A percentile compares a stretch with the other conserved stretches of the same genome.
Evolutionary conservation across 257 asterid genomes (phyloP).

Genomic region (Thymus mandschuricus): DNA sequence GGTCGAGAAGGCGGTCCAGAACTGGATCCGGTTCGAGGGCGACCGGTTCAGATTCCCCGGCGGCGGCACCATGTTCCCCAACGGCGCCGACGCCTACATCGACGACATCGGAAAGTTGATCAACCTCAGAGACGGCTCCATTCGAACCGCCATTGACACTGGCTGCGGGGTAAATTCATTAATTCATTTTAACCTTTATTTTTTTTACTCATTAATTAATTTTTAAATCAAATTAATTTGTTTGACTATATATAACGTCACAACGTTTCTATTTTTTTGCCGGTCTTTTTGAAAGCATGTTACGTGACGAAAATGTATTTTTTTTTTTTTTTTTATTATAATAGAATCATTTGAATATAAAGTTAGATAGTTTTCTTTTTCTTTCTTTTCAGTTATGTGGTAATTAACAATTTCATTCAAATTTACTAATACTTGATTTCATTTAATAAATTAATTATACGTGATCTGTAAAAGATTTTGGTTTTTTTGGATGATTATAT

Average conservation of each 20-base stretch:
- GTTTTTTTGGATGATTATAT: not conserved
- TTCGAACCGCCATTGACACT: conserved; percentile 87
- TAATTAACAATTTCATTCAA: not conserved
- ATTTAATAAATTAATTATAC: conserved; percentile 21
- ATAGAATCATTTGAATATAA: too few species aligned
- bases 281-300: not conserved
- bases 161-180: conserved; percentile 80
- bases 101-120: conserved; percentile 79
- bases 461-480: not conserved
- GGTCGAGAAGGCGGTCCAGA: conserved; percentile 96
- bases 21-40: conserved; percentile 84
- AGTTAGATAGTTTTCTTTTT: not conserved
- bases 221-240: too few species aligned
- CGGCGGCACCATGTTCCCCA: conserved; percentile 94
- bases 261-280: not conserved
- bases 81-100: conserved; percentile 86
- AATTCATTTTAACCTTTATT: not conserved
- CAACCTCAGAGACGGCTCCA: conserved; percentile 75
- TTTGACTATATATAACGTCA: not conserved
- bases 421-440: not conserved
- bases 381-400: too few species aligned
- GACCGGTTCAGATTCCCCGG: conserved; percentile 87
- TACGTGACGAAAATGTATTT: not conserved
- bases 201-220: not conserved
- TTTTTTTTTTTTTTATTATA: too few species aligned